Conservation (phyloP, 1,284 basidiomycete species). For the Schizophyllum commune region DNA sequence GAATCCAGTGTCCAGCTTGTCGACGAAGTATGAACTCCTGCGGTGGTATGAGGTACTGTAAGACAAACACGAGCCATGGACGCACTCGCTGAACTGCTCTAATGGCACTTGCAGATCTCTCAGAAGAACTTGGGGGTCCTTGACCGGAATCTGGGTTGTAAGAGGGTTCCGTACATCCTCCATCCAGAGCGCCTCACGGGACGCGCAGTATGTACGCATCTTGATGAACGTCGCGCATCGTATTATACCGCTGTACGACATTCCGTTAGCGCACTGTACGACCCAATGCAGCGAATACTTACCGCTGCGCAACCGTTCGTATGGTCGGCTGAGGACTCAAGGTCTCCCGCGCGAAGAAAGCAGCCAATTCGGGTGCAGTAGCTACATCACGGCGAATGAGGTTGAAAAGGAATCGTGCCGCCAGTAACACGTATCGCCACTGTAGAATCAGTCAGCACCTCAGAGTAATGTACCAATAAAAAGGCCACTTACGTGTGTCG, state of each 20-base stretch:
- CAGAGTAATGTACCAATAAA: neutral
- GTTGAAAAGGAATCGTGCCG: constrained; percentile 63
- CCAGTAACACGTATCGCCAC: constrained; percentile 88
- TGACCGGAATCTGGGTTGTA: constrained; percentile 43
- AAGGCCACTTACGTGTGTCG: constrained; percentile 60
- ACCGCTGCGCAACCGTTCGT: constrained; percentile 66
- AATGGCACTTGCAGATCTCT: constrained; percentile 34
- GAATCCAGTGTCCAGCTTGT: constrained; percentile 84
- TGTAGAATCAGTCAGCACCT: constrained; percentile 26
- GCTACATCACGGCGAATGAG: constrained; percentile 74
- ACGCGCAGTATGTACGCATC: constrained; percentile 72
- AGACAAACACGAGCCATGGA: neutral
- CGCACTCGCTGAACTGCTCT: constrained; percentile 18
- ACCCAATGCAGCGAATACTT: constrained; percentile 20
- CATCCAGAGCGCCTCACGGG: constrained; percentile 67
- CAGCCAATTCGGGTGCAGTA: constrained; percentile 54
- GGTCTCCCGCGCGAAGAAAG: constrained; percentile 63
- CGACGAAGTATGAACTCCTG: constrained; percentile 49
- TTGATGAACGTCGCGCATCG: constrained; percentile 77
- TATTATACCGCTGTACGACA: constrained; percentile 52
- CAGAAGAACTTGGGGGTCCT: constrained; percentile 41
- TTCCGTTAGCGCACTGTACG: constrained; percentile 10
- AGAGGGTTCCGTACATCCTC: constrained; percentile 79
- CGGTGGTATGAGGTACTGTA: constrained; percentile 4
- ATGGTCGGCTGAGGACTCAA: constrained; percentile 80